Evolutionary conservation across 2,329 filamentous ascomycete species (phyloP), one percentile per base, ranked within the genome.

Genomic region (Exophiala calicioides): DNA sequence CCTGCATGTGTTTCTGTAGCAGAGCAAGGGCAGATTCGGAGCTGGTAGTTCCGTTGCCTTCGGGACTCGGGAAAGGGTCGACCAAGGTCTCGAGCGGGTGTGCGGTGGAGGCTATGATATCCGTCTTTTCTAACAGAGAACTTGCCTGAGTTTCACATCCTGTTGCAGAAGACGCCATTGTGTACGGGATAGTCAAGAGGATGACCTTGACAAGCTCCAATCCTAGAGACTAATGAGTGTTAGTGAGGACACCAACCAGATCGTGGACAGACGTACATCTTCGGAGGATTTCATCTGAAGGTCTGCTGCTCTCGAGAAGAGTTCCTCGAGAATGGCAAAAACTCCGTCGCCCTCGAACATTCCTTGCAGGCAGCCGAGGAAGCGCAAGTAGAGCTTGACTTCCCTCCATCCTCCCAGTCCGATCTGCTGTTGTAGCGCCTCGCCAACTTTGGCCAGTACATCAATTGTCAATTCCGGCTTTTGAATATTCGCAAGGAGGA

Each of bases 131-230:
- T 65, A 98, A 82, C 42, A 97, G 75, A 35, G 87, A 83, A 1
- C 79, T 77, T 2, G 89, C 90, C 62, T 86, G 86, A 56, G 86
- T 77, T 58, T 85, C 81, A 62, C 86, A 84, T 38, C 82, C 81
- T 5, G 43, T 56, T 10, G 51, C 56, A 0, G 84, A 80, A 2
- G 87, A 82, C 7, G 84, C 81, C 77, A 95, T 84, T 44, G 89
- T 77, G 66, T 97, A 98, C 0, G 93, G 91, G 48, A 98, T 86
- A 0, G 91, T 95, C 37, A 96, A 81, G 33, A 97, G 81, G 56
- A 98, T 96, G 59, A 96, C 90, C 70, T 96, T 97, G 66, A 96
- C 90, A 24, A 98, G 80, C 71, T 97, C 93, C 31, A 94, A 70
- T 15, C 82, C 81, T 38, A 85, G 70, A 32, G 80, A 70, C 76